Evolutionary conservation across 192 early-diverging fungal genomes (phyloP).

Genomic region (Neocallimastix lanati): DNA sequence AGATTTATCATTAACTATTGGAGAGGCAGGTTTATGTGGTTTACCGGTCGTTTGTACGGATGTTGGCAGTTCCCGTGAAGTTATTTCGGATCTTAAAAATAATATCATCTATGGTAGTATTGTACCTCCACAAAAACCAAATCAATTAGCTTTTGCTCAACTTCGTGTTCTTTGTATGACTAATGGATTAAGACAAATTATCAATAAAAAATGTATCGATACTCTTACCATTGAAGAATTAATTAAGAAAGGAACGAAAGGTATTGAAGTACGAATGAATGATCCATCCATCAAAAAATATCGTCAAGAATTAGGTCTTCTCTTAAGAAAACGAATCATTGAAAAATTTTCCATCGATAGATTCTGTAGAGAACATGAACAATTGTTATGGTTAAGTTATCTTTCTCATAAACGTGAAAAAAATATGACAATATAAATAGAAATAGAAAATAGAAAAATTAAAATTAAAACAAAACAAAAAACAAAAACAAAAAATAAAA

Average conservation of each 20-base stretch:
- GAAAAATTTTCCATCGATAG: conserved; percentile 15
- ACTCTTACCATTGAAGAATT: conserved; percentile 5
- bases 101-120: conserved; percentile 11
- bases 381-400: conserved; percentile 11
- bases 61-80: conserved; percentile 15
- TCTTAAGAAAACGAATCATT: conserved; percentile 11
- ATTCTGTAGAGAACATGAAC: conserved; percentile 22
- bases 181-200: conserved; percentile 9
- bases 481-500: too few relatives aligned
- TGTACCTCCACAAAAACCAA: conserved; percentile 15
- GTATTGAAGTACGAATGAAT: conserved; percentile 11
- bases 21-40: conserved; percentile 14
- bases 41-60: conserved; percentile 15
- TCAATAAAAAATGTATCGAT: not conserved
- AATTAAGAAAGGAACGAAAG: conserved; percentile 4
- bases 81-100: conserved; percentile 5
- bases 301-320: conserved; percentile 9
- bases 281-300: conserved; percentile 10
- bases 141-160: conserved; percentile 19
- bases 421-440: not conserved
- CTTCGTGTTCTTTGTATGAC: conserved; percentile 15
- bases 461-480: not conserved
- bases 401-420: not conserved
- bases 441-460: not conserved
- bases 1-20: conserved; percentile 14